Evolutionary conservation across 2,329 filamentous ascomycete genomes (phyloP).

Genomic region (Macrophomina phaseolina): DNA sequence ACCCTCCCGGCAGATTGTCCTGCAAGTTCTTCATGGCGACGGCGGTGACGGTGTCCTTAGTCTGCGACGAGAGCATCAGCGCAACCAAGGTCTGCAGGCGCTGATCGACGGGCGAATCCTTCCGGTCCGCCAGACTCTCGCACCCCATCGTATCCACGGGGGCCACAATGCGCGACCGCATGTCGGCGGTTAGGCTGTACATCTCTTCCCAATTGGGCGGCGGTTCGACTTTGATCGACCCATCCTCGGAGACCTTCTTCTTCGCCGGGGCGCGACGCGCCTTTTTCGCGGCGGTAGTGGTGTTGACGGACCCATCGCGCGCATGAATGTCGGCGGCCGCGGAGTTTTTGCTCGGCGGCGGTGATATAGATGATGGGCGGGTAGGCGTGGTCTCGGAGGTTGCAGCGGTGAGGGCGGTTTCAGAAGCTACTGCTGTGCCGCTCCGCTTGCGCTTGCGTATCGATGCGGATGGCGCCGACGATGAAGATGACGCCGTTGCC

Average conservation of each 20-base stretch:
- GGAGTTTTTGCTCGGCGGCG: background rate
- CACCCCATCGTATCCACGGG: constrained; percentile 99
- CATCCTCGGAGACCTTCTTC: constrained; percentile 38
- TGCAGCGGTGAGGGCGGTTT: constrained; percentile 40
- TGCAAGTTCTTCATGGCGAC: constrained; percentile 81
- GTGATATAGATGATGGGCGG: background rate
- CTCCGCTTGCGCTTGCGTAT: constrained; percentile 58
- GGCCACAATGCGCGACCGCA: constrained; percentile 74
- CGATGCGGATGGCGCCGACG: constrained; percentile 26
- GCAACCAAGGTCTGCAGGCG: constrained; percentile 87
- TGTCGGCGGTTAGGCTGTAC: constrained; percentile 76
- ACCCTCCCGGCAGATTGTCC: constrained; percentile 68
- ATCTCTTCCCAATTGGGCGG: constrained; percentile 84
- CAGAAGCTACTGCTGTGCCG: constrained; percentile 37
- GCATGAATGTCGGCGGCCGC: constrained; percentile 4
- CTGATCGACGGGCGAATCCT: constrained; percentile 59
- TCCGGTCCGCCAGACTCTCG: constrained; percentile 70
- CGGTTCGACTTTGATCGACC: constrained; percentile 58
- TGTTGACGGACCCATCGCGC: constrained; percentile 2
- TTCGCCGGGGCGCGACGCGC: constrained; percentile 46
- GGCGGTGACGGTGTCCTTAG: constrained; percentile 89
- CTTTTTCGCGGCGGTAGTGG: constrained; percentile 34
- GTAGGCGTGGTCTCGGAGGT: constrained; percentile 32
- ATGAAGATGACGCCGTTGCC: background rate
- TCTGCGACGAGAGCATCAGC: constrained; percentile 91